A percentile compares a stretch with the other conserved stretches of the same genome.
Evolutionary conservation across 148 eudicot species (phyloP).

Genomic region (Rhododendron griersonianum): DNA sequence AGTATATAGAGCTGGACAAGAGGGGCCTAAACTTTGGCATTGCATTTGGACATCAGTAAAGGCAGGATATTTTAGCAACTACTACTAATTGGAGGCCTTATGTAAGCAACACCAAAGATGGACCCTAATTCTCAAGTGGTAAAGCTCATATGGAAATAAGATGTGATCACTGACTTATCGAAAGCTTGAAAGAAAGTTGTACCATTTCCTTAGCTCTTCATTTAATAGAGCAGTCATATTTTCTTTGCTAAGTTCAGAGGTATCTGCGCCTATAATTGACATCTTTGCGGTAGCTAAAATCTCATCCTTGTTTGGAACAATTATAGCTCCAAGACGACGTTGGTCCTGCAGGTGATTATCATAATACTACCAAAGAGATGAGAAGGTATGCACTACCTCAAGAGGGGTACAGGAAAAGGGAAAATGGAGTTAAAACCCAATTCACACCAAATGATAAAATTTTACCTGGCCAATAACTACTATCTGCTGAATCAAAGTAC

Average conservation of each 20-base stretch:
- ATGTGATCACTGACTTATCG: neutral
- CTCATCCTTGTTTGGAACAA: constrained; percentile 89
- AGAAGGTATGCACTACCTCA: neutral
- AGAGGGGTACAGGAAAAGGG: neutral
- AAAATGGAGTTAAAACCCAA: neutral
- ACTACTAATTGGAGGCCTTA: neutral
- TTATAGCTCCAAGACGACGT: constrained; percentile 87
- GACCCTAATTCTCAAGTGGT: neutral
- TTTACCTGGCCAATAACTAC: constrained; percentile 88
- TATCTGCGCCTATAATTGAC: constrained; percentile 35
- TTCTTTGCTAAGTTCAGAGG: constrained; percentile 50
- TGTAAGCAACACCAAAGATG: neutral
- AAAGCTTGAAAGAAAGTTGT: neutral
- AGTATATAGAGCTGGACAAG: neutral
- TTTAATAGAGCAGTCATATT: constrained; percentile 40
- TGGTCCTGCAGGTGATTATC: constrained; percentile 48
- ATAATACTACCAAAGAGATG: neutral
- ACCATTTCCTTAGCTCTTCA: constrained; percentile 71
- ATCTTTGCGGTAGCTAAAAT: constrained; percentile 45
- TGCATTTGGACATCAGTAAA: neutral
- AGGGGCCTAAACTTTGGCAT: neutral
- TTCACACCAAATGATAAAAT: neutral
- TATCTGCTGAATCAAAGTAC: constrained; percentile 75
- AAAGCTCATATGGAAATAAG: neutral
- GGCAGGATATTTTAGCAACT: neutral